A percentile compares a stretch with the other conserved stretches of the same genome.
Evolutionary conservation across 1,284 basidiomycete genomes (phyloP).

Genomic region (Ustilago bromivora): DNA sequence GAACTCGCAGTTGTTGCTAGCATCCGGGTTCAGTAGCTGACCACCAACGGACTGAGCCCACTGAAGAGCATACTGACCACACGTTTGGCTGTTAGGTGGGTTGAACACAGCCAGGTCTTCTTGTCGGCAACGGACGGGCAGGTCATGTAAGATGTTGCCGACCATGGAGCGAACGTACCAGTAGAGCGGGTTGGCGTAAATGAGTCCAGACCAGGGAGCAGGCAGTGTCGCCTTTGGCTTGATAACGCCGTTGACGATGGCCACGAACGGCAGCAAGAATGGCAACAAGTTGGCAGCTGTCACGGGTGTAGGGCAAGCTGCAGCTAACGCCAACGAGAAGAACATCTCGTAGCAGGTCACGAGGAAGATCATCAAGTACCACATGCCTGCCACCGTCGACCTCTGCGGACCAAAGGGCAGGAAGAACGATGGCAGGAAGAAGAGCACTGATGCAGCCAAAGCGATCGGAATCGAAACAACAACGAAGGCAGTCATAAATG

Average conservation of each 20-base stretch:
- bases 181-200: slow-evolving; percentile 59
- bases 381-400: slow-evolving; percentile 57
- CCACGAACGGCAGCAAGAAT: slow-evolving; percentile 66
- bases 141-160: slow-evolving; percentile 54
- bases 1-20: slow-evolving; percentile 43
- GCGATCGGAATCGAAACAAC: slow-evolving; percentile 59
- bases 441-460: slow-evolving; percentile 61
- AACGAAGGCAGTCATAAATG: slow-evolving; percentile 51
- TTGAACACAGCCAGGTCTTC: slow-evolving; percentile 58
- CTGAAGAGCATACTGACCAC: slow-evolving; percentile 51
- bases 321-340: slow-evolving; percentile 64
- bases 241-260: slow-evolving; percentile 70
- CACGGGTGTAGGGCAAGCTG: slow-evolving; percentile 62
- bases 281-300: slow-evolving; percentile 66
- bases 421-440: slow-evolving; percentile 65
- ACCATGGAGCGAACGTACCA: slow-evolving; percentile 64
- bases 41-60: slow-evolving; percentile 49
- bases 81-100: slow-evolving; percentile 54
- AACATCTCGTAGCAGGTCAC: slow-evolving; percentile 60
- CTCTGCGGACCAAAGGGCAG: slow-evolving; percentile 54
- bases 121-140: slow-evolving; percentile 53
- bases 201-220: slow-evolving; percentile 56
- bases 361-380: slow-evolving; percentile 59
- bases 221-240: slow-evolving; percentile 58
- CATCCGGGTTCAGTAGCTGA: slow-evolving; percentile 46